Base-by-base conservation (phyloP, 805 yeast genomes). In the Cyberlindnera mycetangii region DNA sequence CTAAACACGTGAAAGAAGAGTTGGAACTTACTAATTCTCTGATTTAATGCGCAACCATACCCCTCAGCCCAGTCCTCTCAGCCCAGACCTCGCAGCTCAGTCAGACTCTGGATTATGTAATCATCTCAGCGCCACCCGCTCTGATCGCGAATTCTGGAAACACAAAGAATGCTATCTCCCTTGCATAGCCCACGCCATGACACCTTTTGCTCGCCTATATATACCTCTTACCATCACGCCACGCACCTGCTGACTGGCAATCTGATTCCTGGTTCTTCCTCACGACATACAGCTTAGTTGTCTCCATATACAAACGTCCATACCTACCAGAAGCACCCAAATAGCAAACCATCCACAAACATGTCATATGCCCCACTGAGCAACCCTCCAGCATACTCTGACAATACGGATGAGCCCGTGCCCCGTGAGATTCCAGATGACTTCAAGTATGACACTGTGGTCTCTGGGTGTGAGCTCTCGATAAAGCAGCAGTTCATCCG, bases 391-490 rank as follows among this genome's bases (percentile, higher is more conserved):
- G 54, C 53, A 3, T 59, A 58, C 35, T 19, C 58, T 7, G 60
- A 56, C 32, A 43, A 47, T 11, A 37, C 54, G 10, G 49, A 48
- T 6, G 48, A 41, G 17, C 36, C 32, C 7, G 16, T 38, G 16
- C 44, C 45, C 3, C 49, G 50, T 16, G 47, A 55, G 50, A 58
- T 76, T 37, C 83, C 84, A 4, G 85, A 88, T 54, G 95, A 87
- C 64, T 89, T 88, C 77, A 89, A 88, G 62, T 87, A 83, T 64
- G 78, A 85, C 28, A 84, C 85, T 7, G 75, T 77, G 41, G 95
- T 89, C 19, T 78, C 89, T 4, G 81, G 85, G 25, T 87, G 96
- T 65, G 86, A 84, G 47, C 67, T 86, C 41, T 79, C 84, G 14
- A 72, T 89, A 32, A 78, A 96, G 54, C 85, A 83, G 52, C 74